Evolutionary conservation across 371 early-diverging fungal species (phyloP), one percentile per base, ranked within the genome.

Genomic region (Mortierella sp.): DNA sequence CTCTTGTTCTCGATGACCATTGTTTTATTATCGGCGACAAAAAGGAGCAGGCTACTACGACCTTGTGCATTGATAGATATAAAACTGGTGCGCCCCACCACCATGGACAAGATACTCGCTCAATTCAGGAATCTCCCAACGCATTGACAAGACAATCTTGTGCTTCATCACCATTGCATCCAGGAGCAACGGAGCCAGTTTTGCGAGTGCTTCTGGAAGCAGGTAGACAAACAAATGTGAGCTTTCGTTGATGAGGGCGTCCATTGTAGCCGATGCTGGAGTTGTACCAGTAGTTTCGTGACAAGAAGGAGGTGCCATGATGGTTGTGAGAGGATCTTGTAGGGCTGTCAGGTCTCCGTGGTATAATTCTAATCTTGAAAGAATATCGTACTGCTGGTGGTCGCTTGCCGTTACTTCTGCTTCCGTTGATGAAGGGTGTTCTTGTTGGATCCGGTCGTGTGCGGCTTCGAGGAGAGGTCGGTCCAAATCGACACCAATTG

Each of bases 181-280:
- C 1, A 79, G 21, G 45, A 84, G 68, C 0, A 84, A 26, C 0
- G 79, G 79, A 0, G 70, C 74, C 21, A 84, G 74, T 34, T 81
- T 80, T 34, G 78, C 54, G 9, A 84, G 50, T 1, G 84, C 84
- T 13, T 73, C 79, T 0, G 84, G 84, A 24, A 84, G 74, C 16
- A 81, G 28, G 50, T 84, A 84, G 5, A 84, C 84, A 65, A 84
- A 84, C 14, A 84, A 7, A 38, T 84, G 84, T 1, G 84, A 84
- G 28, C 73, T 73, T 21, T 73, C 55, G 7, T 75, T 26, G 24
- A 84, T 19, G 11, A 84, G 5, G 1, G n/a, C 38, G 16, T 73
- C 73, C 73, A 84, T 80, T 14, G 77, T 68, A 28, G 34, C 55
- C 2, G 58, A 19, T 57, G 47, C 42, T 26, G 34, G 57, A 45